Conservation (phyloP, 75 land plant species). For the Pinus taeda region DNA sequence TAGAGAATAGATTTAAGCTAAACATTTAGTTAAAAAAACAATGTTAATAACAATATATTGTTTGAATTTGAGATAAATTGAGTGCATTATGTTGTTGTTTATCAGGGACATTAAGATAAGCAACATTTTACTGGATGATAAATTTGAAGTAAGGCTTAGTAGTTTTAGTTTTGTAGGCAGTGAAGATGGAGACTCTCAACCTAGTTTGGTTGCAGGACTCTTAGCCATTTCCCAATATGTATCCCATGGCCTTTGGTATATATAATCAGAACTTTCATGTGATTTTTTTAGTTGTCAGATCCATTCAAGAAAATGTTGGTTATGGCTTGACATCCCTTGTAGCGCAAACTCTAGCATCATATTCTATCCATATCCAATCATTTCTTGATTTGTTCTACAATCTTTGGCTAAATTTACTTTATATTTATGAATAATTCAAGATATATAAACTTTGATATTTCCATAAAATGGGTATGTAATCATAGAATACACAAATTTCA, state of each 20-base stretch:
- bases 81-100: background rate
- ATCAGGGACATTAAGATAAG: conserved; percentile 24
- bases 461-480: no score
- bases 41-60: no score
- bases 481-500: background rate
- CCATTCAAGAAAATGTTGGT: background rate
- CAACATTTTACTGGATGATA: conserved; percentile 30
- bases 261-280: no score
- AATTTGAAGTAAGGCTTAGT: conserved; percentile 31
- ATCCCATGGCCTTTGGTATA: no score
- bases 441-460: background rate
- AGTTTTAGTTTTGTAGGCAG: conserved; percentile 23
- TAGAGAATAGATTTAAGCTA: no score
- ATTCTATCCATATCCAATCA: background rate
- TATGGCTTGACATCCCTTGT: background rate
- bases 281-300: background rate
- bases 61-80: no score
- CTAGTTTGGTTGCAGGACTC: conserved; percentile 15
- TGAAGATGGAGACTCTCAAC: conserved; percentile 10
- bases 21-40: no score
- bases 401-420: background rate
- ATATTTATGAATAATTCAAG: background rate
- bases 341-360: background rate
- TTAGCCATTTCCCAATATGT: conserved; percentile 22
- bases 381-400: background rate